Base-by-base conservation (phyloP, 2,329 filamentous ascomycete species). In the Cadophora luteo-olivacea region DNA sequence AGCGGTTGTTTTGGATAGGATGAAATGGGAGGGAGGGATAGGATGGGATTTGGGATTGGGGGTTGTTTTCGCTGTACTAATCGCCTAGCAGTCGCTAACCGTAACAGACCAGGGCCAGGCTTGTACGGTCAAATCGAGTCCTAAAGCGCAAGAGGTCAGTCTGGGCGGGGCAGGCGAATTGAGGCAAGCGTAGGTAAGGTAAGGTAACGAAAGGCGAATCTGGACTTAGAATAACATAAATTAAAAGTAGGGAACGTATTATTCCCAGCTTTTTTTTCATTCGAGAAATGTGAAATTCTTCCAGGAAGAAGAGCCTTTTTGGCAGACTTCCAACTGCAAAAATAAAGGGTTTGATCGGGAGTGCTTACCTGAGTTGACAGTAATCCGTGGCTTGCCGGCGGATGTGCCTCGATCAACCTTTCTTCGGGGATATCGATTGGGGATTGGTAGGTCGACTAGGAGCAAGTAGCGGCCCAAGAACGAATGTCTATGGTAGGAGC, bases 1-100 rank as follows among this genome's bases (percentile, higher is more conserved):
- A 24, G 32, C 8, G 33, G 55, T 24, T 9, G 55, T 58, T 55
- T 9, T 49, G 33, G n/a, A 41, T 41, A 29, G 48, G 6, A 32
- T 41, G 24, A 51, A 29, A 29, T 38, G 61, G 29, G 29, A n/a
- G 24, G 52, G 29, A 57, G 29, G 52, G 52, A 55, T 55, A 29
- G 36, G 36, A 38, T 64, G 55, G 55, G 55, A 58, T 58, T 62
- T 57, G 52, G 51, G 60, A 58, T 67, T 60, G 52, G 38, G 55
- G 66, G 60, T 45, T 64, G 38, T 54, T 60, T 67, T 51, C 60
- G 52, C 45, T 36, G 61, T 65, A 60, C 45, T 64, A 68, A 64
- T 64, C 61, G 61, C 54, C 61, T 68, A 64, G 66, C 65, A 66
- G 64, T n/a, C 41, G n/a, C 19, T 36, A 32, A 65, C 33, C 52